Conservation (phyloP, 768 basidiomycete genomes). For the Holtermanniella nyarrowii region DNA sequence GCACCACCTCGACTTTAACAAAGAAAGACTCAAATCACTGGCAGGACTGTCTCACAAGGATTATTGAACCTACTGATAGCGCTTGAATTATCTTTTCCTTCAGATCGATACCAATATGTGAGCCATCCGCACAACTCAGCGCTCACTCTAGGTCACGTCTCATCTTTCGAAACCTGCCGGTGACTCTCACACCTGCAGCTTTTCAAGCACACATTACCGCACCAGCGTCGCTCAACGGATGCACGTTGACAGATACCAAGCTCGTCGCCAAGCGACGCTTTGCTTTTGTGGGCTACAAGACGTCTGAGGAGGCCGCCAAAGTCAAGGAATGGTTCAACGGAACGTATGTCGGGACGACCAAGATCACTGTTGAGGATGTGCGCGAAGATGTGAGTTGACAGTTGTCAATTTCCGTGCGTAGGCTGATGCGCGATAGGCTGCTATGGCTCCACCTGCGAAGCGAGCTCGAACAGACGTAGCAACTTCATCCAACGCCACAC, state of each 20-base stretch:
- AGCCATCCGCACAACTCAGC: neutral
- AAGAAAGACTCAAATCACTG: no score
- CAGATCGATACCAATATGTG: no score
- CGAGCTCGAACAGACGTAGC: neutral
- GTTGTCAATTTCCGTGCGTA: neutral
- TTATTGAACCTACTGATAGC: no score
- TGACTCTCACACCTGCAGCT: conserved; percentile 16
- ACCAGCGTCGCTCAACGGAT: conserved; percentile 11
- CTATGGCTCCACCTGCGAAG: conserved; percentile 9
- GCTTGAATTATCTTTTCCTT: no score
- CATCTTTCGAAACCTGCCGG: conserved; percentile 37
- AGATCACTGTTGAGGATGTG: conserved; percentile 63
- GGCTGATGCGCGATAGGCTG: conserved; percentile 8
- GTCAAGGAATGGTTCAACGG: conserved; percentile 77
- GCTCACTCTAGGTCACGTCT: conserved; percentile 30
- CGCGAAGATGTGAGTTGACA: conserved; percentile 51
- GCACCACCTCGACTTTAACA: no score
- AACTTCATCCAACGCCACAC: conserved; percentile 1
- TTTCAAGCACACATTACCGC: conserved; percentile 19
- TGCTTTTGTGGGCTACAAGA: conserved; percentile 86
- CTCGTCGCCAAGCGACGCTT: conserved; percentile 72
- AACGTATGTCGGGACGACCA: conserved; percentile 68
- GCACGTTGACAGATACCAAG: conserved; percentile 70
- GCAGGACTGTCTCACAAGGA: no score
- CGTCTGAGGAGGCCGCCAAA: conserved; percentile 58